phyloP scores from a whole-genome alignment of 495 filamentous ascomycete species.

The Chaetomidium leptoderma region DNA sequence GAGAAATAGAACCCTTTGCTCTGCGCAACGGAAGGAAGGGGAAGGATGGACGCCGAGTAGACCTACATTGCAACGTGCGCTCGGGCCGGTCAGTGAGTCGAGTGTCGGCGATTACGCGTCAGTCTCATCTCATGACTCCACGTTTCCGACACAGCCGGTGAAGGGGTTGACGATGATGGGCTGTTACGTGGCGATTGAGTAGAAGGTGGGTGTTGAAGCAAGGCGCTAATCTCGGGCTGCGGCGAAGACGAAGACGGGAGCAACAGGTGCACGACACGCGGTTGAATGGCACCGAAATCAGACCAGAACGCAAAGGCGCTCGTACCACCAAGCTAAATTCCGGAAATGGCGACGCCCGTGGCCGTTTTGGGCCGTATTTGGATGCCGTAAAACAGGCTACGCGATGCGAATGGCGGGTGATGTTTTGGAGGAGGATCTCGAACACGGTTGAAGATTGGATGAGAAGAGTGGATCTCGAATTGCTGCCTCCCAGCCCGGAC shows the following conservation, averaged over 20 bases:
- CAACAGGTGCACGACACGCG: neutral
- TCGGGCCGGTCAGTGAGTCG: neutral
- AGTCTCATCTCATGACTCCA: neutral
- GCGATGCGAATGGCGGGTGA: slow-evolving; percentile 15
- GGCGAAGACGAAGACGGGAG: too few species aligned
- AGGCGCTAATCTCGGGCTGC: too few species aligned
- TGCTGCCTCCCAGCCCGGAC: slow-evolving; percentile 11
- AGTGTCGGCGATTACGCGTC: neutral
- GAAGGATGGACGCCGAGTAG: too few species aligned
- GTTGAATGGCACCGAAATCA: neutral
- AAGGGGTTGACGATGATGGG: too few species aligned
- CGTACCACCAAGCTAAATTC: neutral
- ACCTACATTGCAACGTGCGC: slow-evolving; percentile 7
- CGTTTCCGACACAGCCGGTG: neutral
- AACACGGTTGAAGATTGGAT: slow-evolving; percentile 31
- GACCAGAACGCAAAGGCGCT: neutral
- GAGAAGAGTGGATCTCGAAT: slow-evolving; percentile 33
- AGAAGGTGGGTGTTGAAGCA: too few species aligned
- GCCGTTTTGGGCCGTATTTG: neutral
- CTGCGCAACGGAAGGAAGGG: too few species aligned
- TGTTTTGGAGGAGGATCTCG: slow-evolving; percentile 25
- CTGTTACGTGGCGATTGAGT: too few species aligned
- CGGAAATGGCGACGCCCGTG: neutral
- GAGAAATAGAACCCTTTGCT: neutral
- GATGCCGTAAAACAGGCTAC: slow-evolving; percentile 10